Evolutionary conservation across 495 filamentous ascomycete genomes (phyloP).

Genomic region (Neurospora pannonica): DNA sequence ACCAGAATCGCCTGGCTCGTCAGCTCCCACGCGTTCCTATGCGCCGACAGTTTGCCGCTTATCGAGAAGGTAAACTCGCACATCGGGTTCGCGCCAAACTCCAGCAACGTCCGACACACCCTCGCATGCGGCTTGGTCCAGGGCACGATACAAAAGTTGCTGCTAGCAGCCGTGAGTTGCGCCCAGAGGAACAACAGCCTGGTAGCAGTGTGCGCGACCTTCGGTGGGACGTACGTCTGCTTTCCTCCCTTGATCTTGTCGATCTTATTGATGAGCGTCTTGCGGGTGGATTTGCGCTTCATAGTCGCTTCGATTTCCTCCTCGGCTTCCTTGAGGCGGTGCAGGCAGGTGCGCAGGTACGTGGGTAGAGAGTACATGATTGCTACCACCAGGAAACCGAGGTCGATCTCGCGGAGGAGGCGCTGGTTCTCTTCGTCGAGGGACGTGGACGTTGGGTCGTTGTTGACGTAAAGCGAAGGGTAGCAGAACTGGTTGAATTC

Average conservation of each 20-base stretch:
- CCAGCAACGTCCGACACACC: neutral
- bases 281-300: neutral
- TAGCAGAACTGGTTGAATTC: neutral
- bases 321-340: neutral
- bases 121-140: neutral
- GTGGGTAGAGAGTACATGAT: neutral
- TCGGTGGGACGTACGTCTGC: neutral
- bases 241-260: neutral
- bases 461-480: neutral
- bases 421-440: neutral
- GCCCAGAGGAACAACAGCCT: neutral
- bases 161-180: neutral
- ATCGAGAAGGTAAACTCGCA: neutral
- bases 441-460: neutral
- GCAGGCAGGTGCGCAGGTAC: neutral
- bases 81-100: neutral
- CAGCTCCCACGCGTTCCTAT: neutral
- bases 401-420: neutral
- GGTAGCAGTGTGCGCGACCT: neutral
- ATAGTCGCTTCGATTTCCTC: neutral
- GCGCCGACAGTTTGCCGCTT: neutral
- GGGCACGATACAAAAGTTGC: neutral
- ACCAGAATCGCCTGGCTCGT: neutral
- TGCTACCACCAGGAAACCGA: neutral
- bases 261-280: neutral